Conservation (phyloP, 495 filamentous ascomycete species). For the Physcia stellaris region DNA sequence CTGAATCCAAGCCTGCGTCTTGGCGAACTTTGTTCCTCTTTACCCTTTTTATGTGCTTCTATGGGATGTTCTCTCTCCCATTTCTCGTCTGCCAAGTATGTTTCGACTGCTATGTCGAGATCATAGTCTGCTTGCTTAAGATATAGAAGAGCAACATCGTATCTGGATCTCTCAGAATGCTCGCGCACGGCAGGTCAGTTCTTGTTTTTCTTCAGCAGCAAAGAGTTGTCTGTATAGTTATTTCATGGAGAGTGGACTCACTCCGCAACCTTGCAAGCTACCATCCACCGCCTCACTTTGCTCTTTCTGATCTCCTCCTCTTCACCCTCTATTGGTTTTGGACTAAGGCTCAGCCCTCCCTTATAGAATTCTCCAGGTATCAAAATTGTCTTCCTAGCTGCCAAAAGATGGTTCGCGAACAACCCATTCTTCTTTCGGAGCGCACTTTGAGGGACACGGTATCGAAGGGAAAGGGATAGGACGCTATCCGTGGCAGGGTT, state of each 20-base stretch:
- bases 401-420: constrained; percentile 48
- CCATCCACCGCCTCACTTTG: constrained; percentile 58
- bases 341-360: constrained; percentile 47
- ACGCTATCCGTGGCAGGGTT: constrained; percentile 48
- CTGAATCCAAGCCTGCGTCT: constrained; percentile 5
- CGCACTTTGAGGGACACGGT: constrained; percentile 41
- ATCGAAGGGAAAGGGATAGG: constrained; percentile 49
- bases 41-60: constrained; percentile 24
- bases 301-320: constrained; percentile 51
- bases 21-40: constrained; percentile 12
- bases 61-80: constrained; percentile 62
- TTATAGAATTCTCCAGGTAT: constrained; percentile 55
- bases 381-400: constrained; percentile 47
- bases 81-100: constrained; percentile 49
- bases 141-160: constrained; percentile 59
- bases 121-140: constrained; percentile 52
- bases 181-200: no score
- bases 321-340: constrained; percentile 51
- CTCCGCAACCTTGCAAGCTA: constrained; percentile 54
- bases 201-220: no score
- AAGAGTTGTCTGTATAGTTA: no score
- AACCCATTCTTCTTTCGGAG: constrained; percentile 50
- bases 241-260: constrained; percentile 19
- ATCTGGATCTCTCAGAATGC: constrained; percentile 30
- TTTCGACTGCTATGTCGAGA: constrained; percentile 42